Conservation (phyloP, 2,329 filamentous ascomycete species). For the Clonostachys rosea region DNA sequence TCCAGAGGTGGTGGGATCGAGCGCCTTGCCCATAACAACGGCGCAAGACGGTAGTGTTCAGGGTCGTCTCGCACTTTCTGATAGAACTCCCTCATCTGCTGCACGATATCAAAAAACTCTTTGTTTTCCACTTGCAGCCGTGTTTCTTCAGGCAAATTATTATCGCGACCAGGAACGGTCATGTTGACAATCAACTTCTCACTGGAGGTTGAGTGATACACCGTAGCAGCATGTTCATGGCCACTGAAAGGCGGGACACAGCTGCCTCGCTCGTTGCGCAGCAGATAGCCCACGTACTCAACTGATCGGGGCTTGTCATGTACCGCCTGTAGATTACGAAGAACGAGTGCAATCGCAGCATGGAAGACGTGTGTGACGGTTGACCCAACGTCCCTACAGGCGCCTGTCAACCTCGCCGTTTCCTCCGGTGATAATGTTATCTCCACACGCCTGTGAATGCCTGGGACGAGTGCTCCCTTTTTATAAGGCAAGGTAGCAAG, state of each 20-base stretch:
- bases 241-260: constrained; percentile 14
- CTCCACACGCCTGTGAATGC: constrained; percentile 15
- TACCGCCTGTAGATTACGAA: constrained; percentile 15
- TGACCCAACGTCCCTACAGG: constrained; percentile 8
- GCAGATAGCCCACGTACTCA: constrained; percentile 20
- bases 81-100: constrained; percentile 18
- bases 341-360: constrained; percentile 18
- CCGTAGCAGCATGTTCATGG: constrained; percentile 12
- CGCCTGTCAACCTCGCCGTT: constrained; percentile 9
- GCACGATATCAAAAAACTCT: constrained; percentile 15
- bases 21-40: constrained; percentile 10
- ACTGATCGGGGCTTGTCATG: constrained; percentile 1
- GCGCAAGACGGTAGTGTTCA: constrained; percentile 17
- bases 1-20: constrained; percentile 7
- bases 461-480: constrained; percentile 7
- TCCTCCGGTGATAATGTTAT: constrained; percentile 7
- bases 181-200: constrained; percentile 17
- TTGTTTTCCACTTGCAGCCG: background rate
- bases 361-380: constrained; percentile 25
- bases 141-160: no score
- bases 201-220: constrained; percentile 23
- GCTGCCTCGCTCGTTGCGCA: constrained; percentile 19
- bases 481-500: constrained; percentile 11
- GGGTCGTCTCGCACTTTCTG: constrained; percentile 16
- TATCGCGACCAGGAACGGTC: constrained; percentile 3